These are phyloP conservation scores for Cercophora scortea DNA, from an alignment of 495 filamentous ascomycete species.

Conservation along the genomic window DNA sequence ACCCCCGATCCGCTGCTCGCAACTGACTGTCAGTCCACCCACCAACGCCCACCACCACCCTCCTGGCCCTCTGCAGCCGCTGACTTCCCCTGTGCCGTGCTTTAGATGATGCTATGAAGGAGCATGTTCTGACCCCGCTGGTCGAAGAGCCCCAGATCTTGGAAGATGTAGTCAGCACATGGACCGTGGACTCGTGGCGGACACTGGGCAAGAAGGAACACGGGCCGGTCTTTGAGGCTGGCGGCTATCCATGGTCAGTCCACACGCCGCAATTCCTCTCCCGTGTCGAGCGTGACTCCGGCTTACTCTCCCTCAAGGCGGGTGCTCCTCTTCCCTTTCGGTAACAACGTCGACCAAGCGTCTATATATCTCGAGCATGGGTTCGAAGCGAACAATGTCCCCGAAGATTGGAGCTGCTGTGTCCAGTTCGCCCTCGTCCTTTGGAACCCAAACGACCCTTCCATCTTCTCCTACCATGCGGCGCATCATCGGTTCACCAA, in stretches of 20 bases:
- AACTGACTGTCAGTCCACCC: constrained; percentile 58
- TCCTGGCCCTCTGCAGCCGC: background rate
- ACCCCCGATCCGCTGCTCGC: constrained; percentile 33
- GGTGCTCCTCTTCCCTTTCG: constrained; percentile 88
- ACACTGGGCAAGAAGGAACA: constrained; percentile 66
- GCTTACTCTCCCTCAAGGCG: constrained; percentile 47
- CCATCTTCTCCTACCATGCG: constrained; percentile 58
- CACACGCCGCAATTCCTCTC: background rate
- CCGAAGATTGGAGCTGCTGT: constrained; percentile 91
- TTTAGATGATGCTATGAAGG: constrained; percentile 77
- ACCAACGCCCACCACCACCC: too few species aligned
- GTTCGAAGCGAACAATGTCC: constrained; percentile 52
- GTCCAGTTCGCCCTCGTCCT: constrained; percentile 91
- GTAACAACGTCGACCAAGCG: constrained; percentile 83
- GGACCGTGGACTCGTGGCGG: constrained; percentile 80
- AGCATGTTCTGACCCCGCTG: constrained; percentile 53
- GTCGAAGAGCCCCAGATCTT: constrained; percentile 62
- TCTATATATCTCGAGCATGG: constrained; percentile 98
- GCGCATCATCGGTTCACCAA: constrained; percentile 87
- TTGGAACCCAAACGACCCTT: constrained; percentile 86
- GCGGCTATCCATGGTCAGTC: constrained; percentile 76
- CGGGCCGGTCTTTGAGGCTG: constrained; percentile 81
- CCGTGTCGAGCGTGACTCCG: too few species aligned
- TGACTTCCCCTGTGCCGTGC: constrained; percentile 10
- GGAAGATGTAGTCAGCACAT: constrained; percentile 72